phyloP scores from a whole-genome alignment of 495 filamentous ascomycete genomes.

The Xylaria intraflava region DNA sequence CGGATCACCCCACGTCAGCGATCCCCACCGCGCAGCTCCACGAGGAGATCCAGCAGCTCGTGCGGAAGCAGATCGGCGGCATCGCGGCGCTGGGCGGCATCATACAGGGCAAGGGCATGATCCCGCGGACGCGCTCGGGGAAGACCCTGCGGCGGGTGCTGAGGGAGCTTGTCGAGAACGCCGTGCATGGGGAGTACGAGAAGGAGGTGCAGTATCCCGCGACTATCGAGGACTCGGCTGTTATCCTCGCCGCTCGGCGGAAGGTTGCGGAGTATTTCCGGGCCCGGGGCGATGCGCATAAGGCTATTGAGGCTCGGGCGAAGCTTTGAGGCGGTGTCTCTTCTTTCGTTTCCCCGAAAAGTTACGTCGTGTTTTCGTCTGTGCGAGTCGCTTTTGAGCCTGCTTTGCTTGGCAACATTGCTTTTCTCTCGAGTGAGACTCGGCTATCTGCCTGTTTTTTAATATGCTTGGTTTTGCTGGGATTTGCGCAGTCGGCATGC shows the following conservation, averaged over 20 bases:
- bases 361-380: too few species aligned
- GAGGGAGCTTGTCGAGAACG: constrained; percentile 71
- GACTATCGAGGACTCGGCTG: constrained; percentile 48
- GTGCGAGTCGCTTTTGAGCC: too few species aligned
- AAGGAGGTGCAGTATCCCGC: constrained; percentile 45
- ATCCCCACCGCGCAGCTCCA: constrained; percentile 41
- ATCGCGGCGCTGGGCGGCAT: constrained; percentile 81
- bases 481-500: too few species aligned
- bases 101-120: constrained; percentile 80
- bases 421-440: too few species aligned
- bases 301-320: constrained; percentile 47
- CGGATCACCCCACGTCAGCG: constrained; percentile 39
- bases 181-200: constrained; percentile 44
- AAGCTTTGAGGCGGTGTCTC: constrained; percentile 58
- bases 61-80: constrained; percentile 79
- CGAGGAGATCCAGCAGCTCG: constrained; percentile 53
- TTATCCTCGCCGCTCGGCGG: constrained; percentile 43
- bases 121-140: constrained; percentile 82
- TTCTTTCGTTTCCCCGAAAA: too few species aligned
- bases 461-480: too few species aligned
- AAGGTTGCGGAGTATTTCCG: constrained; percentile 46
- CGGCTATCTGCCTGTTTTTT: too few species aligned
- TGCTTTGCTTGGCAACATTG: too few species aligned
- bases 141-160: constrained; percentile 80
- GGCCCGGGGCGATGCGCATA: constrained; percentile 38